Base-by-base conservation (phyloP, 441 rosid genomes). In the Aleurites moluccanus region DNA sequence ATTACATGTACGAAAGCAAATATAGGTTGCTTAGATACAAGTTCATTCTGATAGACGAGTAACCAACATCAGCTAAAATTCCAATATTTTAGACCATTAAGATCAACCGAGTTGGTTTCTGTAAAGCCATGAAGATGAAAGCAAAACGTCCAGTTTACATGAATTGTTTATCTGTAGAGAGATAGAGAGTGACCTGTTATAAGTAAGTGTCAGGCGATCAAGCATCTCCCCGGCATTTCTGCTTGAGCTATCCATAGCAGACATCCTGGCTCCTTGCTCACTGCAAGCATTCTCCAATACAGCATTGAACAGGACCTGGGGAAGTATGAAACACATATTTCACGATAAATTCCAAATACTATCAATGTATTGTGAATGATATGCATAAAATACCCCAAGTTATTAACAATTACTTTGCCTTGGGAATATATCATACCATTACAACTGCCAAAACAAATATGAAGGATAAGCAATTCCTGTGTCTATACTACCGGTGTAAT, bases 181-280 rank as follows among this genome's bases (percentile, higher is more conserved):
- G 45, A 16, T 75, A 57, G 35, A 33, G 6, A 72, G 75, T 74
- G 78, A 91, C 96, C 91, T 88, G 93, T 95, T 95, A 82, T 95
- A 95, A 8, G 93, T 88, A 70, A 94, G 93, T 66, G 96, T 92
- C 75, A 94, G 90, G 67, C 97, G 94, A 77, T 92, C 96, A 80
- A 94, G 99, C 99, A 94, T 89, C 2, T 94, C 99, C 16, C 99
- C 99, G 40, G 98, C 98, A 85, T 94, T 94, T 84, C 97, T 90
- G 88, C 98, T 94, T 59, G 99, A 94, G 85, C 94, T 90, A 77
- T 94, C 99, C 99, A 94, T 94, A 49, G 99, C 99, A 80, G 97
- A 92, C 99, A 95, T 92, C 80, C 98, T 90, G 7, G 96, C 97
- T 74, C 98, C 98, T 87, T 88, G 90, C 86, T 92, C 97, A 87